Base-by-base conservation (phyloP, 495 filamentous ascomycete genomes). In the Podospora didyma region DNA sequence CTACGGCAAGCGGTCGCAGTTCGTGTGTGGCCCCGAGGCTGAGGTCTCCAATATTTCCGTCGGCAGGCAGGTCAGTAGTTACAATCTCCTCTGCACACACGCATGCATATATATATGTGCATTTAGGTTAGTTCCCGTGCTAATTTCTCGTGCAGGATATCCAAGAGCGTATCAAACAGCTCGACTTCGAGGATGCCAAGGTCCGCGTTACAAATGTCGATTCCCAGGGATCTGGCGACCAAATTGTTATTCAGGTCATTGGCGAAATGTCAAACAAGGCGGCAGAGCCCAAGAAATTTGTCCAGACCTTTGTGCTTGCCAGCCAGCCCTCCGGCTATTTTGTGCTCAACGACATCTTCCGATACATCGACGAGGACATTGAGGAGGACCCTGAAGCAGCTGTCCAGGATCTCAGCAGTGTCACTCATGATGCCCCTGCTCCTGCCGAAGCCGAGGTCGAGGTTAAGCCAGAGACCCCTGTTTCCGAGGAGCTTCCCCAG, bases 181-280 rank as follows among this genome's bases (percentile, higher is more conserved):
- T 96, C 46, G 89, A 95, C 59, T 94, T 96, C 79, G 90, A 97
- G 68, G 92, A 97, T 66, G 94, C 90, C 82, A 98, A 98, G 77
- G 94, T 98, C 60, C 90, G 94, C 68, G 90, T 98, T 56, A 88
- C 94, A 61, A 98, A 98, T 65, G 94, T 98, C 63, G 94, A 98
- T 73, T 91, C 92, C 22, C 94, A 98, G 73, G 88, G 86, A 47
- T 97, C 93, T 12, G 89, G 84, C 67, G 83, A 90, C 24, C 92
- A 90, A 69, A 97, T 98, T 63, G 83, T 98, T 59, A 92, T 97
- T 64, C 90, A 96, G 66, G 95, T 97, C 57, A 96, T 98, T 66
- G 94, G 94, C 59, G 92, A 97, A 73, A 96, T 95, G 67, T 96
- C 92, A 60, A 97, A 94, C 79, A 95, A 94, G 71, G 84, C 82